phyloP scores from a whole-genome alignment of 345 rosid genomes.

The Eutrema yunnanense region DNA sequence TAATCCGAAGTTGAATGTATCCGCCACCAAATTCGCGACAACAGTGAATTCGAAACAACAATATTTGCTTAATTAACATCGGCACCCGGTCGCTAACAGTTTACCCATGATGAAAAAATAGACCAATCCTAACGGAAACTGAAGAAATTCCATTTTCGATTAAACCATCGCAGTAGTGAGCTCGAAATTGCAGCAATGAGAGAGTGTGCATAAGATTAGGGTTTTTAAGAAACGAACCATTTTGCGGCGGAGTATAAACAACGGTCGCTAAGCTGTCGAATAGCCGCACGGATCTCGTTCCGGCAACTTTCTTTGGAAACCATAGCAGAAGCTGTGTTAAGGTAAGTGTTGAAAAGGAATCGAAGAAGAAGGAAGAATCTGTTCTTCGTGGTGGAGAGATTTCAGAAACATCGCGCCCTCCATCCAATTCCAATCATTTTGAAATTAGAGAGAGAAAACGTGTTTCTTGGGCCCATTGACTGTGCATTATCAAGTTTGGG shows the following conservation, averaged over 20 bases:
- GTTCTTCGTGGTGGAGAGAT: conserved; percentile 15
- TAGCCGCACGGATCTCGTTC: conserved; percentile 69
- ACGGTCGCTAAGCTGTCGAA: conserved; percentile 80
- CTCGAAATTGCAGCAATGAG: not conserved
- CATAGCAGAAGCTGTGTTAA: conserved; percentile 34
- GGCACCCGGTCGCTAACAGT: not conserved
- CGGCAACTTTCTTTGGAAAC: conserved; percentile 79
- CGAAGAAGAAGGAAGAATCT: conserved; percentile 3
- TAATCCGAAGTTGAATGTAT: not conserved
- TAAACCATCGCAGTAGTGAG: not conserved
- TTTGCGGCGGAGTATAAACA: conserved; percentile 84
- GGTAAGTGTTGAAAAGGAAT: conserved; percentile 1
- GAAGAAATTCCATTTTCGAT: not conserved
- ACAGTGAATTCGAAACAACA: not conserved
- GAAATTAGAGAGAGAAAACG: conserved; percentile 8
- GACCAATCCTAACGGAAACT: not conserved
- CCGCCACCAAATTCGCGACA: not conserved
- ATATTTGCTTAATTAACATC: not conserved
- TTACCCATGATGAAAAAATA: not conserved
- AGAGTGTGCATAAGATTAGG: conserved; percentile 24
- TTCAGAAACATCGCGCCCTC: conserved; percentile 18
- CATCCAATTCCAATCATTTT: conserved; percentile 10
- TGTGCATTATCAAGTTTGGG: not conserved
- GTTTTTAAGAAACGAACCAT: conserved; percentile 62
- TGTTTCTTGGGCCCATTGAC: not conserved